Evolutionary conservation across 805 yeast genomes (phyloP).

Genomic region (Myxozyma neglecta): DNA sequence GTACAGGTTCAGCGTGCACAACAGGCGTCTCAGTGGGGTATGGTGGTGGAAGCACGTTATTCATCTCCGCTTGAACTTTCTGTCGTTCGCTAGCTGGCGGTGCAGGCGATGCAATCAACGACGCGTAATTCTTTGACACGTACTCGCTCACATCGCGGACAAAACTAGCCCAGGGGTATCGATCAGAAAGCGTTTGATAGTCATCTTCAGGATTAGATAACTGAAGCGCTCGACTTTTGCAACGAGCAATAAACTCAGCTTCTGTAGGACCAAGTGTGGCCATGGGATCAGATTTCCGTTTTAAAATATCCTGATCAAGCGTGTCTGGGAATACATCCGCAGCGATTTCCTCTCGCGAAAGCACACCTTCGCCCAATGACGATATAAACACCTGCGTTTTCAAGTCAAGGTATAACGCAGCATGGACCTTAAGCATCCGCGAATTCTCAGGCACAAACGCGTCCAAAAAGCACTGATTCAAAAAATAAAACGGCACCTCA

Average conservation of each 20-base stretch:
- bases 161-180: conserved; percentile 84
- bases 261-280: conserved; percentile 67
- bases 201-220: conserved; percentile 50
- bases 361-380: conserved; percentile 63
- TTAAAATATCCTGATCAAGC: conserved; percentile 49
- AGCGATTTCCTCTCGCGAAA: conserved; percentile 64
- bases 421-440: conserved; percentile 75
- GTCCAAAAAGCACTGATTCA: conserved; percentile 80
- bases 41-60: not conserved
- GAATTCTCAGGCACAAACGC: conserved; percentile 77
- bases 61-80: not conserved
- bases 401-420: conserved; percentile 70
- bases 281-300: conserved; percentile 37
- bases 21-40: not conserved
- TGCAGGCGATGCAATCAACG: conserved; percentile 22
- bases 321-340: conserved; percentile 73
- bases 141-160: conserved; percentile 77
- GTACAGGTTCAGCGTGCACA: conserved; percentile 7
- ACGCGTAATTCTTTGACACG: conserved; percentile 54
- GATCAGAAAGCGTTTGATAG: conserved; percentile 55
- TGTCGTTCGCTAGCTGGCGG: not conserved
- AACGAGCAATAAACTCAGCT: conserved; percentile 70
- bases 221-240: conserved; percentile 60
- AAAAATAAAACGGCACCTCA: conserved; percentile 82
- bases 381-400: conserved; percentile 95